Base-by-base conservation (phyloP, 331 rosid species). In the Stylosanthes scabra region DNA sequence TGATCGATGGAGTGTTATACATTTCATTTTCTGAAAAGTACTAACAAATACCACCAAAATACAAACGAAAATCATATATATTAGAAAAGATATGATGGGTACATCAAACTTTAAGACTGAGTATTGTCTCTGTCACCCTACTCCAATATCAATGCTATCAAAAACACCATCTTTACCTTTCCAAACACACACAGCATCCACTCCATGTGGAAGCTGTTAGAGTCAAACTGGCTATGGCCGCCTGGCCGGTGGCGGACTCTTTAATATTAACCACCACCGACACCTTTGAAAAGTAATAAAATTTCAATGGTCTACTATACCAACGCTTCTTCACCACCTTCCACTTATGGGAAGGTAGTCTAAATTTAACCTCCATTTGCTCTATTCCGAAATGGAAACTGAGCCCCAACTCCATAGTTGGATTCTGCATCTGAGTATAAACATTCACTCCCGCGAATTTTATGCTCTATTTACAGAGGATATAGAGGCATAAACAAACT, bases 391-490 rank as follows among this genome's bases (percentile, higher is more conserved):
- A 59, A 40, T 60, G 97, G 96, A 91, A 89, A 70, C 70, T 77
- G 86, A 90, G 99, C 97, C 3, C 96, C 99, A 88, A 90, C 97
- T 65, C 90, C 96, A 40, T 68, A 70, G 96, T 87, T 81, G 97
- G 96, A 72, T 86, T 89, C 99, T 91, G 97, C 82, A 83, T 66
- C 28, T 34, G 81, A 86, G 96, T 81, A 91, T 86, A 93, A 93
- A 84, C 79, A 89, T 86, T 89, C 98, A 86, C 75, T 76, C 93
- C 93, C 41, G 90, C 77, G 97, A 95, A 91, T 78, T 66, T 89
- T 88, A 94, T 77, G 91, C 99, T 94, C 97, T 87, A 91, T 89
- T 88, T 86, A 91, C 99, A 94, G 97, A 90, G 55, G 83, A 72
- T 83, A 79, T 67, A 82, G 96, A 87, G 97, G 94, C 77, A 80